Conservation (phyloP, 2,329 filamentous ascomycete genomes). For the Endothia cerciana region DNA sequence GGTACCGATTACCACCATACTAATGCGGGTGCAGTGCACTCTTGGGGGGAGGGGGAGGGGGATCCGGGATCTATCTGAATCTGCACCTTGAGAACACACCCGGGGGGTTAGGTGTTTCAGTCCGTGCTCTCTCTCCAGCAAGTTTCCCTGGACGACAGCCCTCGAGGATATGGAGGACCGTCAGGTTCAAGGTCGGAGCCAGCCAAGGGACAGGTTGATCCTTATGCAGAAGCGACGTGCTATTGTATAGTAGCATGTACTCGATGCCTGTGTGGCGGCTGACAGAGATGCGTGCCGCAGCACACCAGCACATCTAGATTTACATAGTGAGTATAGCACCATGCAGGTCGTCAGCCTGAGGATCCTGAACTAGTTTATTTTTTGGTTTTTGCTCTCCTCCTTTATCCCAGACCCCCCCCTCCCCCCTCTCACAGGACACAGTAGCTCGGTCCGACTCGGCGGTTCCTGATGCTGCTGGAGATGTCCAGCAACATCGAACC, state of each 20-base stretch:
- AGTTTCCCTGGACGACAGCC: background rate
- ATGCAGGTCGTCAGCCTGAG: background rate
- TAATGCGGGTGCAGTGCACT: no score
- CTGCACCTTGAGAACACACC: background rate
- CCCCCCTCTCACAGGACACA: no score
- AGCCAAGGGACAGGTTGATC: background rate
- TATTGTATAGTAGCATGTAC: background rate
- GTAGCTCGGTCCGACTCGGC: background rate
- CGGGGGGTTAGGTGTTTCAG: background rate
- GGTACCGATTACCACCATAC: background rate
- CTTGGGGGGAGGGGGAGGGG: no score
- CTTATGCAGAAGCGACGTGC: background rate
- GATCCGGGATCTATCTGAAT: background rate
- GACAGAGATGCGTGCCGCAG: background rate
- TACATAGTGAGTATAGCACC: background rate
- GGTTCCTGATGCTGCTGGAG: background rate
- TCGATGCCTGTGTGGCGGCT: background rate
- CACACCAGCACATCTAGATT: no score
- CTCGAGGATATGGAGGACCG: background rate
- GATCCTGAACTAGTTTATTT: background rate
- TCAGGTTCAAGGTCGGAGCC: background rate
- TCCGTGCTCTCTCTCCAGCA: background rate
- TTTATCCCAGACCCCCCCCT: background rate
- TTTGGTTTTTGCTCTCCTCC: background rate
- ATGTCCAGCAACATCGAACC: background rate